Evolutionary conservation across 495 filamentous ascomycete genomes (phyloP).

Genomic region (Amorphotheca resinae): DNA sequence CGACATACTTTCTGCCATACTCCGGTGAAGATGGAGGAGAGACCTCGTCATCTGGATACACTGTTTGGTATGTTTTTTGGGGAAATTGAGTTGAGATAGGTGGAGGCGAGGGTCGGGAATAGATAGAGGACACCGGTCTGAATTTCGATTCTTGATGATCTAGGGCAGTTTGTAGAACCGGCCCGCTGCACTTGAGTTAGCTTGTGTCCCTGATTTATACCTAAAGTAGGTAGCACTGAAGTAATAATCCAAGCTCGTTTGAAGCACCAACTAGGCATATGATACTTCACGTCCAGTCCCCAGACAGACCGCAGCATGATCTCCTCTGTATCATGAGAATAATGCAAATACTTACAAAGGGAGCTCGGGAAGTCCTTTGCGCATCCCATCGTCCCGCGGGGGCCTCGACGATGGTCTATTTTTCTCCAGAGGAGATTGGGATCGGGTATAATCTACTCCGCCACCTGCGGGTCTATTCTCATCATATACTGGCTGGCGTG

Average conservation of each 20-base stretch:
- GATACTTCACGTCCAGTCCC: slow-evolving; percentile 5
- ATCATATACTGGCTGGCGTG: slow-evolving; percentile 6
- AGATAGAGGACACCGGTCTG: slow-evolving; percentile 19
- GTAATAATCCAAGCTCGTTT: no score
- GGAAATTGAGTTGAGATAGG: slow-evolving; percentile 5
- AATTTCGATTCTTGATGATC: slow-evolving; percentile 10
- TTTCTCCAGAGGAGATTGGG: slow-evolving; percentile 2
- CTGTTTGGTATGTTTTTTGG: slow-evolving; percentile 2
- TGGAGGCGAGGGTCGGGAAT: slow-evolving; percentile 12
- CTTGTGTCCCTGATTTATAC: neutral
- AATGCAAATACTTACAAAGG: slow-evolving; percentile 14
- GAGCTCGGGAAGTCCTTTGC: slow-evolving; percentile 7
- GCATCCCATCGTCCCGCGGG: slow-evolving; percentile 6
- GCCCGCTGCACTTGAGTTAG: slow-evolving; percentile 8
- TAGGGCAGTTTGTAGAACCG: slow-evolving; percentile 4
- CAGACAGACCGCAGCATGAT: neutral
- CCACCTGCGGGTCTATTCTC: slow-evolving; percentile 7
- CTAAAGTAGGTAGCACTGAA: neutral
- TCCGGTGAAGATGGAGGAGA: slow-evolving; percentile 21
- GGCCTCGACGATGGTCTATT: slow-evolving; percentile 4
- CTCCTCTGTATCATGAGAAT: neutral
- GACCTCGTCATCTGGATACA: slow-evolving; percentile 18
- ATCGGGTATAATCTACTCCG: slow-evolving; percentile 6
- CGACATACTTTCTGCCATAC: slow-evolving; percentile 14
- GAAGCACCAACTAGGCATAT: slow-evolving; percentile 5